Evolutionary conservation across 345 rosid species (phyloP).

Genomic region (Boechera retrofracta): DNA sequence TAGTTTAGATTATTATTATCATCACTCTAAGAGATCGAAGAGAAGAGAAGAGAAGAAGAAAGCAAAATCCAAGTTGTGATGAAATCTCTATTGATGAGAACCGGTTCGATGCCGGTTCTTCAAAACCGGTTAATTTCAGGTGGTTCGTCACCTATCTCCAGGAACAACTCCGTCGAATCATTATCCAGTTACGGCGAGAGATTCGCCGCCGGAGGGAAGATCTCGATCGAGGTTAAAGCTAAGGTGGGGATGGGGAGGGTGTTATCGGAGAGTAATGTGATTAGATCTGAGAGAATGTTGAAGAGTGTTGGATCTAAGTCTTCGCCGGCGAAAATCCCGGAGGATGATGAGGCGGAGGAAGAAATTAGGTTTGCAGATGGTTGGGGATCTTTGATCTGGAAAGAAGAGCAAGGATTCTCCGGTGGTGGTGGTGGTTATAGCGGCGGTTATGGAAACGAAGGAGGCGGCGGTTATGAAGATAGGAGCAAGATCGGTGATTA

Average conservation of each 20-base stretch:
- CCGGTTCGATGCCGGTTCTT: slow-evolving; percentile 60
- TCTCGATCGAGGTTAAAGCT: slow-evolving; percentile 54
- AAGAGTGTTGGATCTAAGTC: slow-evolving; percentile 48
- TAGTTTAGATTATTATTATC: background rate
- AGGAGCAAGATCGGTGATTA: slow-evolving; percentile 63
- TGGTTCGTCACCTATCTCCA: slow-evolving; percentile 51
- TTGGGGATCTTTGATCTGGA: slow-evolving; percentile 42
- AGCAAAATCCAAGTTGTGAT: slow-evolving; percentile 41
- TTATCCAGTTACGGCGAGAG: slow-evolving; percentile 53
- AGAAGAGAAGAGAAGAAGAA: background rate
- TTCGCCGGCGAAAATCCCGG: slow-evolving; percentile 53
- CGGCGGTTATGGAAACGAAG: slow-evolving; percentile 40
- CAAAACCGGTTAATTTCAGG: slow-evolving; percentile 38
- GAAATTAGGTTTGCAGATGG: slow-evolving; percentile 34
- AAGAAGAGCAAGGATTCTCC: slow-evolving; percentile 45
- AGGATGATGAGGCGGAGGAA: slow-evolving; percentile 50
- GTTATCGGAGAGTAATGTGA: slow-evolving; percentile 58
- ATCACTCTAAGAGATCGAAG: slow-evolving; percentile 15
- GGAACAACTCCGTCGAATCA: slow-evolving; percentile 50
- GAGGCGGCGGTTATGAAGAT: slow-evolving; percentile 40
- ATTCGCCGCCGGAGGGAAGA: slow-evolving; percentile 44
- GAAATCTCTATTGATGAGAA: slow-evolving; percentile 61
- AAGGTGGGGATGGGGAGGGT: slow-evolving; percentile 53
- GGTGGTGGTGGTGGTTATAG: slow-evolving; percentile 49
- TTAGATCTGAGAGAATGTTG: slow-evolving; percentile 41